phyloP scores from a whole-genome alignment of 805 yeast genomes.

The Kurtzmaniella cleridarum region DNA sequence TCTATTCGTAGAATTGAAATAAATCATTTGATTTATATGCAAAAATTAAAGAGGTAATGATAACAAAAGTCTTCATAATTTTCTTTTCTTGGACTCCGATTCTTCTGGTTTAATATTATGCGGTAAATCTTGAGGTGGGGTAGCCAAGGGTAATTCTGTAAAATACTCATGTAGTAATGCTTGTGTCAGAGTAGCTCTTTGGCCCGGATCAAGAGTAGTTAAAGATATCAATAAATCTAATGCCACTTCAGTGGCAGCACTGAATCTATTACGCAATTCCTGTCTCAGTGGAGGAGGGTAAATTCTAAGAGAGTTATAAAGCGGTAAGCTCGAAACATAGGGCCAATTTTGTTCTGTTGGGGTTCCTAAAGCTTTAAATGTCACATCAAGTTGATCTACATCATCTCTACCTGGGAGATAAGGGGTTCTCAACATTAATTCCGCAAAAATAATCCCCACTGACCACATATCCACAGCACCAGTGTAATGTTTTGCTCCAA shows the following conservation, averaged over 20 bases:
- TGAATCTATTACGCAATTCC: constrained; percentile 76
- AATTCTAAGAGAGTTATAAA: constrained; percentile 64
- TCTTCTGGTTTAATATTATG: constrained; percentile 26
- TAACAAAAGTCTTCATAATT: constrained; percentile 8
- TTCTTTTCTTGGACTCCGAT: constrained; percentile 15
- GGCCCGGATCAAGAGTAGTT: constrained; percentile 74
- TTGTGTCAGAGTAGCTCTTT: constrained; percentile 57
- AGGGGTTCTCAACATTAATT: constrained; percentile 90
- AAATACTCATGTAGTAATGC: constrained; percentile 69
- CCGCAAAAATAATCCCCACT: constrained; percentile 75
- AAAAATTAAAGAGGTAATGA: no score
- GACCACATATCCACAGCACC: constrained; percentile 43
- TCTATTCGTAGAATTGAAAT: no score
- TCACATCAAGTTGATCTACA: constrained; percentile 83
- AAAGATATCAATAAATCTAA: constrained; percentile 67
- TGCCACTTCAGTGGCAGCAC: constrained; percentile 87
- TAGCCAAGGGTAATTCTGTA: constrained; percentile 67
- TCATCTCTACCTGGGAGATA: constrained; percentile 92
- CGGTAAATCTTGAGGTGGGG: constrained; percentile 62
- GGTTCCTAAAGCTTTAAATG: constrained; percentile 92
- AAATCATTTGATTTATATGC: no score
- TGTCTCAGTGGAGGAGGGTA: constrained; percentile 81
- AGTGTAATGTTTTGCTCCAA: constrained; percentile 41
- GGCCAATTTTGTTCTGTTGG: constrained; percentile 94
- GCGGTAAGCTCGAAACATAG: constrained; percentile 72